Base-by-base conservation (phyloP, 441 rosid genomes). In the Jatropha podagrica region DNA sequence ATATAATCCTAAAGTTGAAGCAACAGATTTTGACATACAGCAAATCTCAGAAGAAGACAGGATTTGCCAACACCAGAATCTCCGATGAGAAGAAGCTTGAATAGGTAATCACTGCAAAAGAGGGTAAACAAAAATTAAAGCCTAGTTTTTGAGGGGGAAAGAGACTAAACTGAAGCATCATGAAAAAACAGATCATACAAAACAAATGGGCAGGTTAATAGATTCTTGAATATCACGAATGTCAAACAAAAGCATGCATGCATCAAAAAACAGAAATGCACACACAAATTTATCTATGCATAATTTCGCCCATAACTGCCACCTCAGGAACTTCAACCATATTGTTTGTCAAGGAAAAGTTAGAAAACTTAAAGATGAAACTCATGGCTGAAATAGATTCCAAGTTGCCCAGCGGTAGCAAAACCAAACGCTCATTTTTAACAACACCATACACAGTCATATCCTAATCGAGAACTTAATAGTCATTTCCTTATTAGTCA, bases 51-150 rank as follows among this genome's bases (percentile, higher is more conserved):
- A 41, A 74, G 71, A 15, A 74, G 77, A 32, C 77, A 74, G 32
- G 77, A 74, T 55, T 74, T 74, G 11, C 77, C 77, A 52, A 74
- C 71, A n/a, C 69, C 80, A 27, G 74, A 69, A 32, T 73, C 76
- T 32, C 76, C 76, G 37, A 73, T 73, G 17, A 73, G 60, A 65
- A 74, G 71, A 41, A 74, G 77, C 77, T 74, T 65, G 55, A 74
- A 74, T 71, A 74, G 38, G 44, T 74, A 74, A 59, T 74, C 77
- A 18, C 77, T 65, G 71, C 77, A 54, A 65, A 63, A 46, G 2
- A 51, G 5, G 23, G 32, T 32, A 32, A 8, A 26, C 44, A 20
- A 18, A 41, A 11, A 42, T 13, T 20, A 23, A 26, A 72, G 15
- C 10, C 60, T 20, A 18, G 9, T 18, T 55, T 55, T 17, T 4